Percentiles rank a stretch among this genome's conserved stretches.
Evolutionary conservation across 148 eudicot genomes (phyloP).

Genomic region (Heliamphora exappendiculata): DNA sequence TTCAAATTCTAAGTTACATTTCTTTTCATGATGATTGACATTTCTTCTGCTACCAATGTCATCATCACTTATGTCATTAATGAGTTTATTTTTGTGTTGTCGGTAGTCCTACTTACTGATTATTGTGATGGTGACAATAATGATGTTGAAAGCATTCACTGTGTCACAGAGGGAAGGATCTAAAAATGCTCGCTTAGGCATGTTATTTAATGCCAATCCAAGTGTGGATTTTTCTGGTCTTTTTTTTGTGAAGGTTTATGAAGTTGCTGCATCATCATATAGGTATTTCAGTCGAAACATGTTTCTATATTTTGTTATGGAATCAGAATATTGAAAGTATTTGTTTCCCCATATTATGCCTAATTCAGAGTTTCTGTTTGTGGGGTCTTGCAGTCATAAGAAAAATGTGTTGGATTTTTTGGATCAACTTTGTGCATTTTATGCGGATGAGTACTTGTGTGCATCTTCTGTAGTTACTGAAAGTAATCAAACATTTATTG

Average conservation of each 20-base stretch:
- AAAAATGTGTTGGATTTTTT: slow-evolving; percentile 60
- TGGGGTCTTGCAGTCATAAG: slow-evolving; percentile 62
- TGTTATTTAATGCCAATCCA: slow-evolving; percentile 49
- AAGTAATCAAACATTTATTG: slow-evolving; percentile 42
- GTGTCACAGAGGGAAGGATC: slow-evolving; percentile 62
- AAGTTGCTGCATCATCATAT: slow-evolving; percentile 59
- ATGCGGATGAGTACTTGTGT: slow-evolving; percentile 43
- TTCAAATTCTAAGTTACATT: background rate
- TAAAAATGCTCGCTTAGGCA: slow-evolving; percentile 70
- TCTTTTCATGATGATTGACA: background rate
- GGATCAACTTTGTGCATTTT: slow-evolving; percentile 67
- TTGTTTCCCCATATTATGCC: background rate
- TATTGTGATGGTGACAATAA: background rate
- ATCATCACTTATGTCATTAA: background rate
- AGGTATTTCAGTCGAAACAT: slow-evolving; percentile 36
- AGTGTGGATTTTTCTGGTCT: slow-evolving; percentile 47
- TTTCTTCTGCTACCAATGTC: slow-evolving; percentile 6
- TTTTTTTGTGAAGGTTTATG: slow-evolving; percentile 54
- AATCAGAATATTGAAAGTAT: background rate
- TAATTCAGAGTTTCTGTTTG: background rate
- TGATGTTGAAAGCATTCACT: background rate
- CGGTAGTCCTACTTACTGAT: background rate
- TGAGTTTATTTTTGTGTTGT: background rate
- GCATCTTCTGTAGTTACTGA: slow-evolving; percentile 34
- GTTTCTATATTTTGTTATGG: background rate